Percentiles rank a stretch among this genome's conserved stretches.
Evolutionary conservation across 805 yeast species (phyloP).

Genomic region (Pichia manshurica): DNA sequence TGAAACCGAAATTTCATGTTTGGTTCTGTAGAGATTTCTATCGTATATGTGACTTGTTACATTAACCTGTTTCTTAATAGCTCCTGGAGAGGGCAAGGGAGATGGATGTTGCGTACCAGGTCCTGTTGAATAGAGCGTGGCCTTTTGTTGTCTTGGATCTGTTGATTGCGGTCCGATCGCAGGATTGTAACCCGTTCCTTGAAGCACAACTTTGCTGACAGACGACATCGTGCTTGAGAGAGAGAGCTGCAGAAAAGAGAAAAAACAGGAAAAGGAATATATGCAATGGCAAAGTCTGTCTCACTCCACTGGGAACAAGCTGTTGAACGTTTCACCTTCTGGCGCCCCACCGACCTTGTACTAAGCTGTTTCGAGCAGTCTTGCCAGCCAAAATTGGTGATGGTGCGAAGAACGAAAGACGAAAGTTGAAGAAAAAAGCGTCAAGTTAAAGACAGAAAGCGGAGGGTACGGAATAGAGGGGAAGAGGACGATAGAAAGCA

Average conservation of each 20-base stretch:
- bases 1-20: constrained; percentile 61
- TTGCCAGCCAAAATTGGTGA: not conserved
- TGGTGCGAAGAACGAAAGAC: not conserved
- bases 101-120: not conserved
- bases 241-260: not conserved
- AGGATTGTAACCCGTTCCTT: constrained; percentile 28
- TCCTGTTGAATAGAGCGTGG: not conserved
- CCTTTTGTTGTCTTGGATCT: constrained; percentile 16
- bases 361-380: not conserved
- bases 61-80: constrained; percentile 9
- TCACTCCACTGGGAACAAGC: too few relatives aligned
- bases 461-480: not conserved
- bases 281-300: too few relatives aligned
- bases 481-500: too few relatives aligned
- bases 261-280: too few relatives aligned
- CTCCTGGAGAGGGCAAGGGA: constrained; percentile 17
- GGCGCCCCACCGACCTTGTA: too few relatives aligned
- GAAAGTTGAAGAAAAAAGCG: not conserved
- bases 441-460: not conserved
- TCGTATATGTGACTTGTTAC: constrained; percentile 51
- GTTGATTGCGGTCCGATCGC: constrained; percentile 28
- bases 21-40: constrained; percentile 57
- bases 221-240: constrained; percentile 9
- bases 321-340: too few relatives aligned
- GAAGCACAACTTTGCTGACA: constrained; percentile 11